phyloP scores from a whole-genome alignment of 768 basidiomycete genomes.

The Tricholoma terreum region DNA sequence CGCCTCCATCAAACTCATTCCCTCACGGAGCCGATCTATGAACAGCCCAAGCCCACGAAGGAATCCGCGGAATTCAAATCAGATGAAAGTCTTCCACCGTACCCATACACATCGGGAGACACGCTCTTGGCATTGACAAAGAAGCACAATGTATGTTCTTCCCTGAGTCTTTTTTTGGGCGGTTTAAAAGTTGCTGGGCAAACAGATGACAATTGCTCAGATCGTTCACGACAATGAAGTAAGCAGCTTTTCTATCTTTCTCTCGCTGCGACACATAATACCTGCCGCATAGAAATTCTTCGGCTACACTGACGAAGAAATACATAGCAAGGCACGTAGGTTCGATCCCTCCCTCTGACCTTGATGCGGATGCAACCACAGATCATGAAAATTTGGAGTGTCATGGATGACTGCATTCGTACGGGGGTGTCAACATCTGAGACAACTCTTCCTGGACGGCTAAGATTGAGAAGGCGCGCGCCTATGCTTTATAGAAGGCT shows the following conservation, averaged over 20 bases:
- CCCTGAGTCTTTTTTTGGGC: not conserved
- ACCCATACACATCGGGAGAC: constrained; percentile 78
- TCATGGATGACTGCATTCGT: constrained; percentile 92
- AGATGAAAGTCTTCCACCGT: constrained; percentile 62
- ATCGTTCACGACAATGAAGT: constrained; percentile 92
- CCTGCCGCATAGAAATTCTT: constrained; percentile 47
- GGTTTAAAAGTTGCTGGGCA: not conserved
- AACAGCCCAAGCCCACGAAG: not conserved
- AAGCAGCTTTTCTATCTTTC: not conserved
- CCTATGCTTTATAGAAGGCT: constrained; percentile 87
- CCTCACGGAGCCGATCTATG: constrained; percentile 33
- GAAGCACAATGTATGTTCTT: constrained; percentile 71
- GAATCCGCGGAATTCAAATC: not conserved
- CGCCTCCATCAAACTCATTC: constrained; percentile 67
- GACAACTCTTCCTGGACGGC: constrained; percentile 79
- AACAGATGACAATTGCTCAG: constrained; percentile 88
- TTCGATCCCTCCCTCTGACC: constrained; percentile 3
- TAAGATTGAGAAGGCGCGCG: constrained; percentile 76
- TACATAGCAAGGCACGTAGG: constrained; percentile 60
- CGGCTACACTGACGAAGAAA: constrained; percentile 71
- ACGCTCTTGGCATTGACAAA: constrained; percentile 71
- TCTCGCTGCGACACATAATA: not conserved
- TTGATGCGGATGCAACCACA: constrained; percentile 21
- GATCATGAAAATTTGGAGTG: constrained; percentile 79
- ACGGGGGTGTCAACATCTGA: constrained; percentile 81